These are phyloP conservation scores for Coprinopsis marcescibilis DNA, from an alignment of 768 basidiomycete genomes.

Conservation along the genomic window DNA sequence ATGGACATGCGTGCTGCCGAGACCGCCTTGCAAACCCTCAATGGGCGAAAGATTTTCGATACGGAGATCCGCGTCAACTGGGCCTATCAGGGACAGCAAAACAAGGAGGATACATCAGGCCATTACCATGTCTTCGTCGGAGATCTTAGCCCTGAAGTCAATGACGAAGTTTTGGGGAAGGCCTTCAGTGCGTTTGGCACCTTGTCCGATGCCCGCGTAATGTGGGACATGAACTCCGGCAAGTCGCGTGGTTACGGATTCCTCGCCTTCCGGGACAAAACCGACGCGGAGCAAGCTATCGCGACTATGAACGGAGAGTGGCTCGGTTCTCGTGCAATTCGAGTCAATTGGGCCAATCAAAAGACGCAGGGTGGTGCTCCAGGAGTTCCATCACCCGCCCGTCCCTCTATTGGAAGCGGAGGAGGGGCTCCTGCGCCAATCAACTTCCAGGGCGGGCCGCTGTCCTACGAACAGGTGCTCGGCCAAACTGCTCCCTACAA, in stretches of 20 bases:
- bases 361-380: slow-evolving; percentile 76
- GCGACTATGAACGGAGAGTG: slow-evolving; percentile 99
- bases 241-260: slow-evolving; percentile 98
- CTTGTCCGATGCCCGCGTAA: slow-evolving; percentile 95
- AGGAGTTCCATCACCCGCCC: slow-evolving; percentile 29
- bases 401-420: slow-evolving; percentile 14
- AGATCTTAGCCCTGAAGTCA: slow-evolving; percentile 98
- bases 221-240: slow-evolving; percentile 99
- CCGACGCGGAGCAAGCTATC: slow-evolving; percentile 98
- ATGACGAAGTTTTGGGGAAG: slow-evolving; percentile 93
- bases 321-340: slow-evolving; percentile 95
- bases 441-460: slow-evolving; percentile 84
- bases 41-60: slow-evolving; percentile 99
- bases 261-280: slow-evolving; percentile 97
- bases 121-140: slow-evolving; percentile 99
- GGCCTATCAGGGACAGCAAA: slow-evolving; percentile 98
- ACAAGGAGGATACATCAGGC: slow-evolving; percentile 96
- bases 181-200: slow-evolving; percentile 97
- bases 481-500: slow-evolving; percentile 92
- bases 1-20: slow-evolving; percentile 98
- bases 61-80: slow-evolving; percentile 99
- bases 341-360: slow-evolving; percentile 99
- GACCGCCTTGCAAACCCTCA: slow-evolving; percentile 96
- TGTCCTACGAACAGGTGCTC: slow-evolving; percentile 91
- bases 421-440: slow-evolving; percentile 74